A percentile compares a stretch with the other conserved stretches of the same genome.
These are phyloP conservation scores for Candida hispaniensis DNA, from an alignment of 805 yeast species.

Conservation along the genomic window DNA sequence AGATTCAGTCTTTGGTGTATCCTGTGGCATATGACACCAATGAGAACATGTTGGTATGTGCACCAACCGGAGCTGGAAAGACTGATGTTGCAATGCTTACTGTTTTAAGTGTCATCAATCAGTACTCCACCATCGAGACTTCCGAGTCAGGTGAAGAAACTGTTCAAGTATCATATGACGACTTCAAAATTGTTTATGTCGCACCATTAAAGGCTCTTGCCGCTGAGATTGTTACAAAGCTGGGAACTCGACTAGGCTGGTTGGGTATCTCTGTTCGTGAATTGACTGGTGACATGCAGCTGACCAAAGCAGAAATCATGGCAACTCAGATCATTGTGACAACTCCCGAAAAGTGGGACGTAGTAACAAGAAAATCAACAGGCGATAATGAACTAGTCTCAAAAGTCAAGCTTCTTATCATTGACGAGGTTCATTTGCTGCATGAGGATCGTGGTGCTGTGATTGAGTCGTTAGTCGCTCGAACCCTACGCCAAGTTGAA, in stretches of 20 bases:
- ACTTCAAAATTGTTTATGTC: constrained; percentile 82
- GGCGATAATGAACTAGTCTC: constrained; percentile 81
- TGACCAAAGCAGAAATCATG: constrained; percentile 67
- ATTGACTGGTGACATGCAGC: constrained; percentile 91
- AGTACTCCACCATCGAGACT: constrained; percentile 39
- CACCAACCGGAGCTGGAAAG: constrained; percentile 98
- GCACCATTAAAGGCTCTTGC: constrained; percentile 93
- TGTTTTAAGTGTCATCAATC: constrained; percentile 67
- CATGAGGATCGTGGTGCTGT: constrained; percentile 99
- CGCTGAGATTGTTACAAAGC: constrained; percentile 91
- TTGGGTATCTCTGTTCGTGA: constrained; percentile 79
- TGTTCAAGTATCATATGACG: constrained; percentile 59
- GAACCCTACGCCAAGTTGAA: constrained; percentile 91
- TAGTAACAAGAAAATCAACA: constrained; percentile 83
- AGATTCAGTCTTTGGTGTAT: constrained; percentile 81
- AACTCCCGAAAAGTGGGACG: constrained; percentile 97
- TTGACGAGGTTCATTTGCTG: constrained; percentile 91
- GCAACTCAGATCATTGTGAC: constrained; percentile 84
- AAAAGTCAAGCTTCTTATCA: constrained; percentile 74
- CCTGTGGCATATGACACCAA: constrained; percentile 89
- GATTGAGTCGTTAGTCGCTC: constrained; percentile 86
- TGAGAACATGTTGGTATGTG: constrained; percentile 92
- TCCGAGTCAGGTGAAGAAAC: constrained; percentile 40
- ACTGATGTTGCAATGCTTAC: constrained; percentile 85
- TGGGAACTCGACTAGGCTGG: constrained; percentile 67